Evolutionary conservation across 768 basidiomycete species (phyloP), one percentile per base, ranked within the genome.

Genomic region (Grammothele lineata): DNA sequence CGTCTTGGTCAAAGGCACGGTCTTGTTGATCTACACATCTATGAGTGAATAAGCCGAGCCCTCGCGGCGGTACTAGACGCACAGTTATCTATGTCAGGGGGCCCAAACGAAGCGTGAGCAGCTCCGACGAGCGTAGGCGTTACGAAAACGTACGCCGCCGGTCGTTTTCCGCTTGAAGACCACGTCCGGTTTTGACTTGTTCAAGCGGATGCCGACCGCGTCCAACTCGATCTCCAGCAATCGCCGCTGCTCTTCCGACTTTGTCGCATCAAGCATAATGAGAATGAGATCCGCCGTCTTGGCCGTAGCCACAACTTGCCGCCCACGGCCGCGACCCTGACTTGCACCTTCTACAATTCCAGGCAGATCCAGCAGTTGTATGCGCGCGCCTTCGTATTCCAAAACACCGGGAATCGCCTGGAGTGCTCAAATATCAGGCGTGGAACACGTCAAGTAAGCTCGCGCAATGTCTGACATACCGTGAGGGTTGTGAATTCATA

Each of bases 401-500:
- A 98, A 81, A 3, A 98, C 96, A 40, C 96, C 96, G 27, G 96
- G 95, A 51, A 99, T 98, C 9, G 96, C 95, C 83, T 90, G 40
- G 14, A 26, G 22, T 21, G 30, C 15, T 38, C 40, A 10, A 37
- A 34, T 43, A 25, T 14, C 17, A 32, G 30, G 33, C 33, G 37
- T 27, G 17, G 25, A 9, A 34, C 3, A 32, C 22, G 41, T 43
- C 32, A 43, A 3, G 12, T 12, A 7, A 8, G 35, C 6, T 6
- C 18, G 35, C 37, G 32, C 40, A 22, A 7, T 24, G 17, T 23
- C 35, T 34, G 24, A 62, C 76, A 55, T 57, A 86, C 88, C 9
- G 88, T 90, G 25, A 95, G 76, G 3, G 91, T 95, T 3, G 93
- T 96, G 67, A 96, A 97, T 64, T 97, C 94, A 61, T 96, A 97